phyloP scores from a whole-genome alignment of 257 asterid species.

The Coffea canephora region DNA sequence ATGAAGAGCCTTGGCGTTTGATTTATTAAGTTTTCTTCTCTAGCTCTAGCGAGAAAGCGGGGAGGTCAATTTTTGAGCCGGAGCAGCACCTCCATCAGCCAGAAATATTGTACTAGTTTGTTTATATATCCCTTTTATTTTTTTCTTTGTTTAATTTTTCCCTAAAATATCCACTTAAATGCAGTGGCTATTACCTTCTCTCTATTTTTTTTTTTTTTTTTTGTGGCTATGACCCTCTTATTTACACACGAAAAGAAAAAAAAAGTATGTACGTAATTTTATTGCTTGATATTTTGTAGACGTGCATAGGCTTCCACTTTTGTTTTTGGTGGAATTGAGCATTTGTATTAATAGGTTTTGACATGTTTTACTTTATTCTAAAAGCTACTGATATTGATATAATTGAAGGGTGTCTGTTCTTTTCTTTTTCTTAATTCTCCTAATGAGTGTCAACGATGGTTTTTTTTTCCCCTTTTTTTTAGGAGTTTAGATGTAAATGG shows the following conservation, averaged over 20 bases:
- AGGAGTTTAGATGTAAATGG: not conserved
- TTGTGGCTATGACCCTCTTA: not conserved
- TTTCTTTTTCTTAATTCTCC: too few relatives aligned
- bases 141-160: not conserved
- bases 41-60: not conserved
- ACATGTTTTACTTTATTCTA: too few relatives aligned
- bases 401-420: too few relatives aligned
- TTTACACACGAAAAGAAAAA: not conserved
- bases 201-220: too few relatives aligned
- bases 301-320: not conserved
- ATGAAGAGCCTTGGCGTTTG: not conserved
- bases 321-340: not conserved
- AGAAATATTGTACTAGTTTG: not conserved
- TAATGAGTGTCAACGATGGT: too few relatives aligned
- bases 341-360: too few relatives aligned
- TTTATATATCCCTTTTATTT: not conserved
- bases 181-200: not conserved
- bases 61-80: not conserved
- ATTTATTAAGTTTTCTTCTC: not conserved
- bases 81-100: slow-evolving; percentile 1
- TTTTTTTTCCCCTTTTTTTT: too few relatives aligned
- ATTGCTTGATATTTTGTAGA: not conserved
- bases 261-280: not conserved
- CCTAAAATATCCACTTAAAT: not conserved
- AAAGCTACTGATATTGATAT: too few relatives aligned